Base-by-base conservation (phyloP, 176 grass and related monocot species). In the Canna indica region DNA sequence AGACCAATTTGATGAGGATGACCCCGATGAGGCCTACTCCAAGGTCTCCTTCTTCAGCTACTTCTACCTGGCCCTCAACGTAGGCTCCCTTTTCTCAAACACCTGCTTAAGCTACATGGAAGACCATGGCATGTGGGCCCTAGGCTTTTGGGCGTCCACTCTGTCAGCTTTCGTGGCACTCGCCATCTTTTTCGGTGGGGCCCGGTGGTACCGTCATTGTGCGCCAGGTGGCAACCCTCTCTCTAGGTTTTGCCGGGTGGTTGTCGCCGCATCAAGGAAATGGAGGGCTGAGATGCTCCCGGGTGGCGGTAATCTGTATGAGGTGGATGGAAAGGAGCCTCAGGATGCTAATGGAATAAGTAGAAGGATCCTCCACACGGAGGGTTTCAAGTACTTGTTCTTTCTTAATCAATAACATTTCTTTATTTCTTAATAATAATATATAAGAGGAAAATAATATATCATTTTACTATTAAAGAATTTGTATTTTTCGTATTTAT, bases 51-150 rank as follows among this genome's bases (percentile, higher is more conserved):
- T 73, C 71, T 73, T 73, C 53, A 58, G 50, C 71, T 73, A 73
- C 71, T 73, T 73, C 71, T 73, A 73, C 50, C 13, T 73, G 34
- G 71, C 71, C 24, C 71, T 73, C 24, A 73, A 73, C 52, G 12
- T 73, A 12, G 71, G 71, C 4, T 73, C 52, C 30, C 53, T 73
- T 35, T 73, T 73, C n/a, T 73, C 71, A 3, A 73, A 73, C 52
- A 73, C 71, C 12, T 73, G 34, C 22, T 28, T 73, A 4, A 32
- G 30, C 24, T 73, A 73, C 71, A 16, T 73, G 14, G 47, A 73
- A 52, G 71, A 73, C 33, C 24, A 59, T 4, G 71, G 71, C 22
- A 73, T 29, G 71, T 73, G 71, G 71, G 53, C 71, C 16, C n/a
- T 36, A 52, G 71, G 71, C 33, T 73, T 73, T 33, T 73, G 71